Evolutionary conservation across 768 basidiomycete species (phyloP), one percentile per base, ranked within the genome.

Genomic region (Serendipita indica): DNA sequence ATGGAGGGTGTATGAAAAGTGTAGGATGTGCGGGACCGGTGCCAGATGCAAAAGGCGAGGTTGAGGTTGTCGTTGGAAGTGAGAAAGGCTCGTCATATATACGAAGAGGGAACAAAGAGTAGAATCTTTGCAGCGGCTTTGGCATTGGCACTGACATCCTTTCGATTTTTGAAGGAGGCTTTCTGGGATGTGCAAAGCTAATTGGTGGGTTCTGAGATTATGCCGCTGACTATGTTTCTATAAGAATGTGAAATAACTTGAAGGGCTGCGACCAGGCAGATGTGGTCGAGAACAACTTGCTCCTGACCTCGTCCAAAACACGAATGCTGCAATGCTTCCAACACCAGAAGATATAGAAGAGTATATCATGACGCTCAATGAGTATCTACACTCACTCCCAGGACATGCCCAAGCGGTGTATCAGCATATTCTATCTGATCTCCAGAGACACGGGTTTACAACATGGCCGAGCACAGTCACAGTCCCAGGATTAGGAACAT

Each of bases 381-480:
- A 41, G n/a, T 63, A 63, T 43, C 54, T 62, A n/a, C 60, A 61
- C 20, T 22, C 56, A 16, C 43, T 41, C 25, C 62, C 49, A 20
- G 27, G 46, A 25, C 41, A 63, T 16, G 34, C 58, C 1, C 43
- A 34, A 25, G 58, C 39, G 16, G 76, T 79, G 30, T 69, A 82
- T 20, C 77, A 84, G 63, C 77, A 81, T 25, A 73, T 89, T 59
- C 89, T 85, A 84, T 69, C 79, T 22, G 88, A 91, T 66, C 79
- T 91, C 61, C 77, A 84, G 46, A 82, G 89, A 59, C 89, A 86
- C 67, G 87, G 89, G 22, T 86, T 84, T 16, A 69, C 72, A 61
- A 67, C 69, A n/a, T 60, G 74, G 12, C 70, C 75, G 20, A 58
- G 70, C 52, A 76, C 78, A 43, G 74, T 88, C 58, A 77, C 72